These are phyloP conservation scores for Saksenaea vasiformis DNA, from an alignment of 371 early-diverging fungal genomes.

Conservation along the genomic window DNA sequence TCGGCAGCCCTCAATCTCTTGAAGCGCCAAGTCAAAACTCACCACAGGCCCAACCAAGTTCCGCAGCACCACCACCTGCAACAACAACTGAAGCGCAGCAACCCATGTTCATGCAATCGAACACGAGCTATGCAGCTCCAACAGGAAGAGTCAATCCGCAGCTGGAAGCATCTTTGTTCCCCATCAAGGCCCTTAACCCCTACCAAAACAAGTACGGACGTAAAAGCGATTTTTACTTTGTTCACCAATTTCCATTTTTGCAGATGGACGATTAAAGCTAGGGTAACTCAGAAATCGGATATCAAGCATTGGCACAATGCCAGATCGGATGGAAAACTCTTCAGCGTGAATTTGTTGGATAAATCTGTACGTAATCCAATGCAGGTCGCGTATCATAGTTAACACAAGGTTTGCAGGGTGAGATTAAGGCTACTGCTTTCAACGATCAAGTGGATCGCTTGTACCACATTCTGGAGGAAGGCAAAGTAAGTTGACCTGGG, in stretches of 20 bases:
- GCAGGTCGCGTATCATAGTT: background rate
- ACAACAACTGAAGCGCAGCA: conserved; percentile 21
- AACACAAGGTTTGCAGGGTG: conserved; percentile 56
- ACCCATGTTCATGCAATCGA: conserved; percentile 28
- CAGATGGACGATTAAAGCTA: conserved; percentile 91
- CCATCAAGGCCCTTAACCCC: conserved; percentile 70
- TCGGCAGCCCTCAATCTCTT: conserved; percentile 45
- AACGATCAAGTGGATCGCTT: conserved; percentile 77
- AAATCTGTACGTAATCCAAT: conserved; percentile 57
- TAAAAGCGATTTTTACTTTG: background rate
- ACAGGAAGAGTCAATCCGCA: conserved; percentile 62
- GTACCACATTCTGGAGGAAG: conserved; percentile 73
- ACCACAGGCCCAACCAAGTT: background rate
- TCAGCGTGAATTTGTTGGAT: conserved; percentile 88
- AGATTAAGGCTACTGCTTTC: conserved; percentile 91
- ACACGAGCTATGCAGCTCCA: conserved; percentile 47
- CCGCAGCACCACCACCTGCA: conserved; percentile 11
- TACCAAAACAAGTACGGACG: conserved; percentile 72
- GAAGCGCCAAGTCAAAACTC: conserved; percentile 17
- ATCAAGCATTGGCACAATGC: conserved; percentile 83
- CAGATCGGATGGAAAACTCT: conserved; percentile 85
- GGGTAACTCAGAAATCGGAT: conserved; percentile 82
- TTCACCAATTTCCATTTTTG: background rate
- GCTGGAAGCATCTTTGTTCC: conserved; percentile 38
- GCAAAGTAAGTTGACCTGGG: conserved; percentile 47